Conservation (phyloP, 495 filamentous ascomycete genomes). For the Hamigera avellanea region DNA sequence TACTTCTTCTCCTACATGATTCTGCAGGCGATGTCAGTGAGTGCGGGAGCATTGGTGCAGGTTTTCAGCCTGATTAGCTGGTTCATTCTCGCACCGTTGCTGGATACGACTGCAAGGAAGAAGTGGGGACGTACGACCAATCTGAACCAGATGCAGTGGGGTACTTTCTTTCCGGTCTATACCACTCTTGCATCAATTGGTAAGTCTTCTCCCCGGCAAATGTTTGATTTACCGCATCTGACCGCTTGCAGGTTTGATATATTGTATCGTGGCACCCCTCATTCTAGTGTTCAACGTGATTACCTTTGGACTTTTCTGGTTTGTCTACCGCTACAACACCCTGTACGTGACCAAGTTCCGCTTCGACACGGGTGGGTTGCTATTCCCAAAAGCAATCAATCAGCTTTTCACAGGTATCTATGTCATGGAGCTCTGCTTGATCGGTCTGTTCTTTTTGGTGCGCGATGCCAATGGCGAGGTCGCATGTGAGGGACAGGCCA, state of each 20-base stretch:
- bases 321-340: constrained; percentile 92
- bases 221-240: constrained; percentile 6
- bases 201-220: constrained; percentile 16
- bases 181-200: constrained; percentile 92
- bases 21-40: constrained; percentile 81
- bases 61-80: constrained; percentile 63
- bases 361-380: constrained; percentile 83
- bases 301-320: constrained; percentile 90
- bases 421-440: constrained; percentile 82
- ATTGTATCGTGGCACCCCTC: constrained; percentile 79
- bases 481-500: constrained; percentile 67
- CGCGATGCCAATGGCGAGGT: constrained; percentile 44
- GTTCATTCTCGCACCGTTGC: constrained; percentile 64
- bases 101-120: constrained; percentile 79
- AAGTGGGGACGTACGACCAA: constrained; percentile 81
- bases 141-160: constrained; percentile 74
- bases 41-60: constrained; percentile 84
- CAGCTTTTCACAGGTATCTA: constrained; percentile 93
- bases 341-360: constrained; percentile 89
- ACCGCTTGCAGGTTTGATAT: constrained; percentile 54
- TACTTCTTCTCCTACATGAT: constrained; percentile 99
- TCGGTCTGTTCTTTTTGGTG: constrained; percentile 86
- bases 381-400: constrained; percentile 90
- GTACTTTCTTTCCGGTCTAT: constrained; percentile 88
- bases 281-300: constrained; percentile 90